Base-by-base conservation (phyloP, 2,329 filamentous ascomycete genomes). In the Coniochaeta sp. region DNA sequence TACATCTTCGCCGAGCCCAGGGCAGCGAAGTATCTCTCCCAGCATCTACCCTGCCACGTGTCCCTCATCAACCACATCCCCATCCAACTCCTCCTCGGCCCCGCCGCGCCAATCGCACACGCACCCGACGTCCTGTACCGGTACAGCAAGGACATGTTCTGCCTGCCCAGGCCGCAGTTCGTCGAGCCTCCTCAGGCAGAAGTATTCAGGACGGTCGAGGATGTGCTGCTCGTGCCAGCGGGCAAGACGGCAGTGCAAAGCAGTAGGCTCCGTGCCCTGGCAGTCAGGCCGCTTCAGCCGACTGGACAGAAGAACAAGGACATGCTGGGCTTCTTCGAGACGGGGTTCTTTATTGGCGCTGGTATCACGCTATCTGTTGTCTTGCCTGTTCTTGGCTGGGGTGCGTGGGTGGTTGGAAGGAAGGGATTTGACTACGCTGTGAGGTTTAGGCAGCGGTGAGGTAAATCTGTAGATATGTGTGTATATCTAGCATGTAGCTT, bases 31-130 rank as follows among this genome's bases (percentile, higher is more conserved):
- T 86, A 85, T 55, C 68, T 85, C 4, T 69, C 72, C 7, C 78
- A 85, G 56, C 82, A 79, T 61, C 65, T 84, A 31, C 59, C 69
- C 8, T 68, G 78, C 3, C 66, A 74, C 12, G 61, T 74, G 0
- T 74, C 76, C 0, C 78, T 76, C 59, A 66, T 80, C 51, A 85
- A 85, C 61, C 75, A 82, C 50, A 71, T 85, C 7, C 81, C 82
- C 0, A 55, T 67, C 2, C 71, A 77, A 30, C 65, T 85, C 2
- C 71, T 85, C 4, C 66, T 71, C 38, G 70, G 67, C 2, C 71
- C 66, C 3, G 67, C 67, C 24, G 64, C 66, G 24, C 70, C 67
- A 14, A 56, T 52, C 20, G 61, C 56, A 14, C 57, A 58, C 57
- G 57, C 49, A 35, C 60, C 54, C 16, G 63, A 55, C 47, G 61